These are phyloP conservation scores for Bombardia bombarda DNA, from an alignment of 495 filamentous ascomycete genomes.

Conservation along the genomic window DNA sequence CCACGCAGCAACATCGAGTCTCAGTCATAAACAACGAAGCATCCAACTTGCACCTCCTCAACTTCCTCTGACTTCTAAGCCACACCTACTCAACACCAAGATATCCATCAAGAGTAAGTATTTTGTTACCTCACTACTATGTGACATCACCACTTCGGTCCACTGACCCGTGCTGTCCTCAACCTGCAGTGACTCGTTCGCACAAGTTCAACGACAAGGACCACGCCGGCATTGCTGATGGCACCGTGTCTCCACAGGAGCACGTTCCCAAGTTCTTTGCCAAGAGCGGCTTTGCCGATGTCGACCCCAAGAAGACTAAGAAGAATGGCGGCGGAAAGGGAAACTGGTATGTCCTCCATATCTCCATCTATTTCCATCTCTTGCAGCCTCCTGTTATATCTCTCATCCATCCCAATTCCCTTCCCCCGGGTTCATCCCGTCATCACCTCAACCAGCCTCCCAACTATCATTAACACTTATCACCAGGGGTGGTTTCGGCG, in stretches of 20 bases:
- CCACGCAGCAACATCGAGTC: not conserved
- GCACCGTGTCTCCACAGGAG: slow-evolving; percentile 55
- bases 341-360: slow-evolving; percentile 66
- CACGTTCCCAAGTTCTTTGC: slow-evolving; percentile 85
- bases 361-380: not conserved
- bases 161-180: slow-evolving; percentile 3
- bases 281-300: slow-evolving; percentile 74
- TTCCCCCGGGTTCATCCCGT: not conserved
- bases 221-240: slow-evolving; percentile 59
- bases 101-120: slow-evolving; percentile 23
- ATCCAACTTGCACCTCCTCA: not conserved
- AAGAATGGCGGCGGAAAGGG: slow-evolving; percentile 90
- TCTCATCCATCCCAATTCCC: slow-evolving; percentile 1
- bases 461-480: slow-evolving; percentile 4
- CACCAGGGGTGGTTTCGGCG: slow-evolving; percentile 71
- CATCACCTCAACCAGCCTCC: not conserved
- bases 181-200: slow-evolving; percentile 74
- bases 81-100: not conserved
- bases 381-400: not conserved
- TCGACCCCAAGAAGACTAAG: slow-evolving; percentile 87
- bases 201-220: slow-evolving; percentile 89
- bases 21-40: no score
- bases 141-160: slow-evolving; percentile 8
- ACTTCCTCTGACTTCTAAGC: not conserved
- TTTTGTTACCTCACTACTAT: not conserved